Conservation (phyloP, 495 filamentous ascomycete species). For the Rusavskia elegans region DNA sequence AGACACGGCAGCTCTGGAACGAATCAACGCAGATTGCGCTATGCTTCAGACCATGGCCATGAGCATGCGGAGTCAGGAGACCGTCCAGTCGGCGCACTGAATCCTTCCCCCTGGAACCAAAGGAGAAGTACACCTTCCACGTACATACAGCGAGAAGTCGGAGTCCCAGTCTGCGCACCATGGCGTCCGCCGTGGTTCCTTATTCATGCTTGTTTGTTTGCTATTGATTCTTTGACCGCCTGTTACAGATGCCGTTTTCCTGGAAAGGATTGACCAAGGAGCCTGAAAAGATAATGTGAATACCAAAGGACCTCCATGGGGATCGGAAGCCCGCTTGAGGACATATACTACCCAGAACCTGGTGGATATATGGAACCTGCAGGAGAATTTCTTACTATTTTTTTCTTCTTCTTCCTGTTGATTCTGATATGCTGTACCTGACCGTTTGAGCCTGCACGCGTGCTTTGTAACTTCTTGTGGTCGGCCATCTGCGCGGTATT, state of each 20-base stretch:
- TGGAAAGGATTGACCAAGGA: too few species aligned
- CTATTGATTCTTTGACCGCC: background rate
- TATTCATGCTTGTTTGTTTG: background rate
- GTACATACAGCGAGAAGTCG: conserved; percentile 2
- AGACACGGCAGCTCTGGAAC: conserved; percentile 5
- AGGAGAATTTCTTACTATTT: background rate
- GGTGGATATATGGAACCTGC: background rate
- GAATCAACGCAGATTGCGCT: conserved; percentile 3
- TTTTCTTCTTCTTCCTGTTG: background rate
- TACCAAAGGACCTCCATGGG: background rate
- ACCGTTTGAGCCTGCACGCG: background rate
- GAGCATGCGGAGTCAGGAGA: conserved; percentile 2
- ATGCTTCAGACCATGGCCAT: conserved; percentile 5
- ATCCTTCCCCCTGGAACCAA: background rate
- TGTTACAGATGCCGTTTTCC: too few species aligned
- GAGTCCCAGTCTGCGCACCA: conserved; percentile 6
- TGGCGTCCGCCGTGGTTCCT: conserved; percentile 1
- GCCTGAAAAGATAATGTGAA: background rate
- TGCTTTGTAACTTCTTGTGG: background rate
- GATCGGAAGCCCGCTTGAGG: background rate
- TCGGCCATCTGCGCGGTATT: background rate
- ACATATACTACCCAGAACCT: background rate
- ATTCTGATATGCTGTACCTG: background rate
- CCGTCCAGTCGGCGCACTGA: conserved; percentile 3
- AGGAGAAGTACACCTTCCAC: background rate